These are phyloP conservation scores for Oxytropis ochrocephala DNA, from an alignment of 306 rosid genomes.

Conservation along the genomic window DNA sequence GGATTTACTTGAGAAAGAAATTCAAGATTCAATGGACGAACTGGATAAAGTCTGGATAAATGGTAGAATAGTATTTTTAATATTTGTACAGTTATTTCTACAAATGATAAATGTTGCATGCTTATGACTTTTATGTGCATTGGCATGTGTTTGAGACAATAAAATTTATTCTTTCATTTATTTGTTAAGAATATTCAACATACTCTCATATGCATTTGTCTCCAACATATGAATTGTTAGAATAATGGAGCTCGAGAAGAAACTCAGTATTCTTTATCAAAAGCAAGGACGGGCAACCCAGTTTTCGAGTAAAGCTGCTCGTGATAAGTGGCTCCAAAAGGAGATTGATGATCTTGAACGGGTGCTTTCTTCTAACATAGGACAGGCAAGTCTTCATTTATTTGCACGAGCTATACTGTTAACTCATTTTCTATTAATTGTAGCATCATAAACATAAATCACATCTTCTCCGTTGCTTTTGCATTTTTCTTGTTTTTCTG, in stretches of 20 bases:
- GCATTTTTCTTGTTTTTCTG: neutral
- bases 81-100: neutral
- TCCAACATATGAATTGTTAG: slow-evolving; percentile 32
- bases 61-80: neutral
- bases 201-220: slow-evolving; percentile 6
- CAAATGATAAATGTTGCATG: neutral
- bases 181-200: neutral
- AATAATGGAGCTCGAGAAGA: slow-evolving; percentile 49
- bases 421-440: neutral
- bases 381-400: slow-evolving; percentile 52
- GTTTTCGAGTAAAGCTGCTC: slow-evolving; percentile 93
- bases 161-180: slow-evolving; percentile 1
- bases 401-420: neutral
- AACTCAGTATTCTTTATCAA: neutral
- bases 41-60: slow-evolving; percentile 52
- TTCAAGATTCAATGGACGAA: slow-evolving; percentile 67
- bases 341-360: slow-evolving; percentile 83
- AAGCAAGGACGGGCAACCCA: slow-evolving; percentile 32
- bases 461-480: neutral
- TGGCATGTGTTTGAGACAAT: neutral
- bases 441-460: neutral
- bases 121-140: neutral
- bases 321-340: slow-evolving; percentile 96
- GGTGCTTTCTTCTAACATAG: slow-evolving; percentile 68
- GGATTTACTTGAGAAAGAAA: slow-evolving; percentile 55